phyloP scores from a whole-genome alignment of 2,329 filamentous ascomycete genomes.

The Exophiala xenobiotica region DNA sequence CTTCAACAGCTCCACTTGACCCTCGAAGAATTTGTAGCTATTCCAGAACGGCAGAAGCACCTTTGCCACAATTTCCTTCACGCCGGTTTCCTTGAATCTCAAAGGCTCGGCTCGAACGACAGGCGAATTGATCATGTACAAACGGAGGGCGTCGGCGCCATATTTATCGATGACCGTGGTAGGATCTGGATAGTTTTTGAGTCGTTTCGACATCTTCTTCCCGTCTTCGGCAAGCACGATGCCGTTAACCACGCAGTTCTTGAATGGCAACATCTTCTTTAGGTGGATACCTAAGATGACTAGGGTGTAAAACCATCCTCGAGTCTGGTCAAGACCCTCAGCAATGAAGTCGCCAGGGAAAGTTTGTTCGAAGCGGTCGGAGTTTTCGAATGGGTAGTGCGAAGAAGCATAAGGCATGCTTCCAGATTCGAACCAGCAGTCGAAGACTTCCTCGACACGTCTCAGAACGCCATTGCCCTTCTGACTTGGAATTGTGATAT shows the following conservation, averaged over 20 bases:
- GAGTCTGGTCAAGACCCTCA: constrained; percentile 82
- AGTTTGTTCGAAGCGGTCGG: constrained; percentile 68
- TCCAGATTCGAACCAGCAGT: constrained; percentile 91
- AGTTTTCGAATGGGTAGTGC: constrained; percentile 84
- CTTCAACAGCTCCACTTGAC: constrained; percentile 78
- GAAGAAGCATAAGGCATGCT: constrained; percentile 85
- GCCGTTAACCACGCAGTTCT: constrained; percentile 86
- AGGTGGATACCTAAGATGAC: constrained; percentile 80
- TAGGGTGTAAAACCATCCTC: constrained; percentile 90
- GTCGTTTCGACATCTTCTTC: constrained; percentile 92
- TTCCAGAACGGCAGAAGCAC: constrained; percentile 87
- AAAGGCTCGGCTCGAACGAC: constrained; percentile 83
- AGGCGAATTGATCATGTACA: constrained; percentile 92
- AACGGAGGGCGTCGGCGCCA: constrained; percentile 80
- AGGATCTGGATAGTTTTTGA: constrained; percentile 89
- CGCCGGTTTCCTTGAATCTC: constrained; percentile 79
- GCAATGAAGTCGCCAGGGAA: constrained; percentile 89
- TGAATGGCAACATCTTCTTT: constrained; percentile 76
- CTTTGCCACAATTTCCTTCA: constrained; percentile 85
- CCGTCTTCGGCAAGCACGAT: constrained; percentile 86
- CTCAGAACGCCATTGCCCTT: constrained; percentile 74
- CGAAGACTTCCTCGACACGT: constrained; percentile 80
- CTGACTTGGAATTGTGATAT: constrained; percentile 84
- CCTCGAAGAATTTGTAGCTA: constrained; percentile 87
- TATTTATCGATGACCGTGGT: constrained; percentile 75